A percentile compares a stretch with the other conserved stretches of the same genome.
These are phyloP conservation scores for Populus trichocarpa DNA, from an alignment of 441 rosid species.

Conservation along the genomic window DNA sequence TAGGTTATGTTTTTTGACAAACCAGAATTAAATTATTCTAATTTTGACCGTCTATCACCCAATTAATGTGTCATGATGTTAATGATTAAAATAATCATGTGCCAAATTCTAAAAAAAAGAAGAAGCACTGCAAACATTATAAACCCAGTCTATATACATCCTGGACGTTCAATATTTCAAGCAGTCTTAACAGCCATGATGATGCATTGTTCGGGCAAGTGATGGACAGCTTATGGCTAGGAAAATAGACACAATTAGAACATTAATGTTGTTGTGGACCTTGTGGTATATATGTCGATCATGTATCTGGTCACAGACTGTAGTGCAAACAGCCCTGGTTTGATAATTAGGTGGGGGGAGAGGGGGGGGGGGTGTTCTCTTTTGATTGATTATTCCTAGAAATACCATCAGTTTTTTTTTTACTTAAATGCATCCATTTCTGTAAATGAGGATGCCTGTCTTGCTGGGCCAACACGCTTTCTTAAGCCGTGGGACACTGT, in stretches of 20 bases:
- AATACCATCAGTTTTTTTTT: constrained; percentile 4
- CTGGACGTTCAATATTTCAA: not conserved
- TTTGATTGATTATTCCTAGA: constrained; percentile 50
- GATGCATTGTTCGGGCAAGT: not conserved
- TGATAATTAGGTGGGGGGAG: not conserved
- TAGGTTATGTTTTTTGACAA: not conserved
- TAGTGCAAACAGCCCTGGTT: not conserved
- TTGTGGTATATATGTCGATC: not conserved
- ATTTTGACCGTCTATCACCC: not conserved
- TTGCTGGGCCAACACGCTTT: constrained; percentile 38
- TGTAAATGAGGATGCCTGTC: not conserved
- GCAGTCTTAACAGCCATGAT: not conserved
- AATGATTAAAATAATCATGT: not conserved
- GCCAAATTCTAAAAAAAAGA: not conserved
- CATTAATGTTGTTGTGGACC: not conserved
- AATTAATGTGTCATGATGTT: not conserved
- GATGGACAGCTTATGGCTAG: not conserved
- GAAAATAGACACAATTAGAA: not conserved
- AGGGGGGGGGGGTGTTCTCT: not conserved
- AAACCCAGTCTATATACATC: not conserved
- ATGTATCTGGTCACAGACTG: not conserved
- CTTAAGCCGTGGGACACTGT: constrained; percentile 22
- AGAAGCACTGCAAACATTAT: no score
- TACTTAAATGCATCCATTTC: not conserved
- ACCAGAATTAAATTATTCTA: not conserved